These are phyloP conservation scores for Lolium rigidum DNA, from an alignment of 176 grass and related monocot species.

Conservation along the genomic window DNA sequence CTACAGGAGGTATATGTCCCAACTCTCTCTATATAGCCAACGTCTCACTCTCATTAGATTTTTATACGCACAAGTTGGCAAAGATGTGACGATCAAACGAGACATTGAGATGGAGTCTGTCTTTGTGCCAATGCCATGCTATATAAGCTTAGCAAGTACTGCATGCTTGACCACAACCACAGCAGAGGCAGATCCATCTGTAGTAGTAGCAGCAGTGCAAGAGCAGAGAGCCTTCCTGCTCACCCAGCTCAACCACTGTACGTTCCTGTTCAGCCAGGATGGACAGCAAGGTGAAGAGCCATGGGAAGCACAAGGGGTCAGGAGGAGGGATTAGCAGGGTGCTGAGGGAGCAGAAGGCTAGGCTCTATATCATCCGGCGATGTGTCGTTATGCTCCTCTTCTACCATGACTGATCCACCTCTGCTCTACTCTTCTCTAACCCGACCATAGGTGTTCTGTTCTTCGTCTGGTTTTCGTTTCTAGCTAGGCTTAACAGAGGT, in stretches of 20 bases:
- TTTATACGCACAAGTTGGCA: slow-evolving; percentile 3
- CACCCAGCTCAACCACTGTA: background rate
- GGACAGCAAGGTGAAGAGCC: slow-evolving; percentile 41
- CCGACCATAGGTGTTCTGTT: slow-evolving; percentile 8
- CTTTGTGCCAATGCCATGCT: background rate
- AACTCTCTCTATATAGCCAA: background rate
- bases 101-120: background rate
- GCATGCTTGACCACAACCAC: slow-evolving; percentile 31
- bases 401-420: slow-evolving; percentile 51
- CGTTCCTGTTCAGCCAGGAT: slow-evolving; percentile 11
- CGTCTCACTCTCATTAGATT: background rate
- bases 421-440: background rate
- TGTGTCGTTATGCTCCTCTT: slow-evolving; percentile 70
- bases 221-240: background rate
- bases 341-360: slow-evolving; percentile 51
- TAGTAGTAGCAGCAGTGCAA: background rate
- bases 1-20: background rate
- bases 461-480: slow-evolving; percentile 28
- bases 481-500: slow-evolving; percentile 21
- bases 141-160: slow-evolving; percentile 44
- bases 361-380: slow-evolving; percentile 62
- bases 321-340: slow-evolving; percentile 49
- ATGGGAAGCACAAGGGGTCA: slow-evolving; percentile 35
- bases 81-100: slow-evolving; percentile 1
- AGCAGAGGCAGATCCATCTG: slow-evolving; percentile 40